A percentile compares a stretch with the other conserved stretches of the same genome.
phyloP scores from a whole-genome alignment of 2,329 filamentous ascomycete genomes.

The Fusarium sp. region DNA sequence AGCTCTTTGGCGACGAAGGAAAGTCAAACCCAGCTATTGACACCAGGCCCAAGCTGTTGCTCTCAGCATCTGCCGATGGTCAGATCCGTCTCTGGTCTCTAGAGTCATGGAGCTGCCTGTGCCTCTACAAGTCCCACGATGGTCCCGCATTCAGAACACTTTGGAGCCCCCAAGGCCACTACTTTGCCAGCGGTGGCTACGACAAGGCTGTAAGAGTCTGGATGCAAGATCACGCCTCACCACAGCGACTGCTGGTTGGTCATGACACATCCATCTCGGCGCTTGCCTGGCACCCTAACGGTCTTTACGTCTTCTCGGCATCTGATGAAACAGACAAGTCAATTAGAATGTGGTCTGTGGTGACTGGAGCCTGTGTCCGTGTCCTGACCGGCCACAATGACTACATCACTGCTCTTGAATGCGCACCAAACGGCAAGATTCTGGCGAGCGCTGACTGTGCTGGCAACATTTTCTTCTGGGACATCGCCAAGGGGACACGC shows the following conservation, averaged over 20 bases:
- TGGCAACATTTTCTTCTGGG: constrained; percentile 95
- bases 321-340: constrained; percentile 88
- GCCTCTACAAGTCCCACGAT: constrained; percentile 93
- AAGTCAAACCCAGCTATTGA: constrained; percentile 57
- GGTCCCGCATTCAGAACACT: constrained; percentile 88
- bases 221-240: constrained; percentile 92
- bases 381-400: constrained; percentile 93
- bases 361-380: constrained; percentile 86
- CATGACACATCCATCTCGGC: constrained; percentile 94
- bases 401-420: constrained; percentile 86
- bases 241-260: constrained; percentile 87
- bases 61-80: constrained; percentile 89
- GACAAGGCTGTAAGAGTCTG: constrained; percentile 93
- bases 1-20: constrained; percentile 64
- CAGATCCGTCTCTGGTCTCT: constrained; percentile 93
- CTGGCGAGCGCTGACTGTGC: constrained; percentile 91
- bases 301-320: constrained; percentile 91
- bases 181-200: constrained; percentile 88
- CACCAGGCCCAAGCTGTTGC: constrained; percentile 77
- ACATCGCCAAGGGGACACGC: constrained; percentile 84
- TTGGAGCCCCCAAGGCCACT: constrained; percentile 95
- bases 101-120: constrained; percentile 91
- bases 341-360: constrained; percentile 97
- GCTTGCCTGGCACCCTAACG: constrained; percentile 95
- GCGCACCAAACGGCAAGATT: constrained; percentile 87